A percentile compares a stretch with the other conserved stretches of the same genome.
phyloP scores from a whole-genome alignment of 768 basidiomycete genomes.

The Trametes cubensis region DNA sequence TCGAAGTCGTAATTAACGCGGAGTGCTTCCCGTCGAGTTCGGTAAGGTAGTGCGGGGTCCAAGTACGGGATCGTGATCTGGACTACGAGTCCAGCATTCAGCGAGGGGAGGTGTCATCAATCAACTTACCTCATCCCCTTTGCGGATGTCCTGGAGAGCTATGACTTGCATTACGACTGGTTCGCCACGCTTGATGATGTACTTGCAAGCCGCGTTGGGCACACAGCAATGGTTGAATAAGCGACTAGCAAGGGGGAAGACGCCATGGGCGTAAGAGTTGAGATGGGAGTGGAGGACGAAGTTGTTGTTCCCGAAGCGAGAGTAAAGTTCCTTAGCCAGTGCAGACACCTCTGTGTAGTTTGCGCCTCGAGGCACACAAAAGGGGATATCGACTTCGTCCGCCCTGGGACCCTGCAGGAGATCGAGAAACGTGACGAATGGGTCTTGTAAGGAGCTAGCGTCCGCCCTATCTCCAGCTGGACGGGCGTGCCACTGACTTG shows the following conservation, averaged over 20 bases:
- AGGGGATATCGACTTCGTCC: conserved; percentile 10
- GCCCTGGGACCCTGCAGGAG: conserved; percentile 26
- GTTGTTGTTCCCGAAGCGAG: conserved; percentile 80
- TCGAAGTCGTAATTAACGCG: conserved; percentile 67
- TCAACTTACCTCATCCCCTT: conserved; percentile 64
- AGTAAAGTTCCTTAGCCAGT: conserved; percentile 41
- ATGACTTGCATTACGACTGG: conserved; percentile 64
- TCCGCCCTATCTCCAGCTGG: not conserved
- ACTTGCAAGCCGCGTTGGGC: conserved; percentile 72
- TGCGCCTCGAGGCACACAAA: conserved; percentile 18
- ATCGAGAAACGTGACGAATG: conserved; percentile 28
- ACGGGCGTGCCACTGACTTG: not conserved
- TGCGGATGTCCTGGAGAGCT: conserved; percentile 56
- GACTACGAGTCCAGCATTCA: not conserved
- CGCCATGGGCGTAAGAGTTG: conserved; percentile 67
- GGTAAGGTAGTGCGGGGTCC: conserved; percentile 68
- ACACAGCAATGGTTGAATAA: conserved; percentile 82
- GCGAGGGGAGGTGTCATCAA: not conserved
- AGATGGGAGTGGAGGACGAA: conserved; percentile 78
- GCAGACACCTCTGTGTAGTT: not conserved
- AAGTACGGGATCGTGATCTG: conserved; percentile 78
- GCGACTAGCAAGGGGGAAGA: conserved; percentile 79
- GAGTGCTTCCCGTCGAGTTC: conserved; percentile 61
- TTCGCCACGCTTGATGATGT: conserved; percentile 43
- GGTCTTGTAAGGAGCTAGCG: not conserved